These are phyloP conservation scores for Apophysomyces elegans DNA, from an alignment of 371 early-diverging fungal species.

Conservation along the genomic window DNA sequence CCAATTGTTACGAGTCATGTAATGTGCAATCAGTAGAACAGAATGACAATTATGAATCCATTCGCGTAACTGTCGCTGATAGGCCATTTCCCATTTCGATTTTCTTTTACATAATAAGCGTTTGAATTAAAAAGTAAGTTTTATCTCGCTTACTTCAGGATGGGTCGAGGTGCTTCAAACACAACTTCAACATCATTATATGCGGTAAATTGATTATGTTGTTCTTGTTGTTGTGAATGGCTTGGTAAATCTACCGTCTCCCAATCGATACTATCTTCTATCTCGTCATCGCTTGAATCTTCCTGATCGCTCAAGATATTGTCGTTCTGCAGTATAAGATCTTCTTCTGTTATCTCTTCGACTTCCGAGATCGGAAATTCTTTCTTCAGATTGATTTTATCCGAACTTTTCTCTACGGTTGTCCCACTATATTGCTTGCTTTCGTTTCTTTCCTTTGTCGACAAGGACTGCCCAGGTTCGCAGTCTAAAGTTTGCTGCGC, in stretches of 20 bases:
- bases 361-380: neutral
- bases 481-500: neutral
- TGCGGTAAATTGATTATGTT: neutral
- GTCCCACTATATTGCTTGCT: too few relatives aligned
- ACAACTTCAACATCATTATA: slow-evolving; percentile 50
- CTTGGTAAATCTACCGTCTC: slow-evolving; percentile 26
- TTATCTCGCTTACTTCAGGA: slow-evolving; percentile 30
- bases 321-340: neutral
- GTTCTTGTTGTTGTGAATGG: slow-evolving; percentile 1
- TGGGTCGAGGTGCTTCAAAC: slow-evolving; percentile 36
- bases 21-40: slow-evolving; percentile 38
- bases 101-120: slow-evolving; percentile 19
- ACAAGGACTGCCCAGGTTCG: neutral
- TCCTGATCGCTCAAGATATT: neutral
- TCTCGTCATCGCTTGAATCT: slow-evolving; percentile 1
- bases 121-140: neutral
- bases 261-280: slow-evolving; percentile 34
- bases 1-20: slow-evolving; percentile 45
- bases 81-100: slow-evolving; percentile 36
- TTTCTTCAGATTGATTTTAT: neutral
- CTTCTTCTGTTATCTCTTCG: neutral
- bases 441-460: too few relatives aligned
- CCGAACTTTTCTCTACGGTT: neutral
- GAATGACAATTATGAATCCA: slow-evolving; percentile 48
- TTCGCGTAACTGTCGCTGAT: slow-evolving; percentile 41